phyloP scores from a whole-genome alignment of 176 grass and related monocot species.

The Coix lacrymajobi region DNA sequence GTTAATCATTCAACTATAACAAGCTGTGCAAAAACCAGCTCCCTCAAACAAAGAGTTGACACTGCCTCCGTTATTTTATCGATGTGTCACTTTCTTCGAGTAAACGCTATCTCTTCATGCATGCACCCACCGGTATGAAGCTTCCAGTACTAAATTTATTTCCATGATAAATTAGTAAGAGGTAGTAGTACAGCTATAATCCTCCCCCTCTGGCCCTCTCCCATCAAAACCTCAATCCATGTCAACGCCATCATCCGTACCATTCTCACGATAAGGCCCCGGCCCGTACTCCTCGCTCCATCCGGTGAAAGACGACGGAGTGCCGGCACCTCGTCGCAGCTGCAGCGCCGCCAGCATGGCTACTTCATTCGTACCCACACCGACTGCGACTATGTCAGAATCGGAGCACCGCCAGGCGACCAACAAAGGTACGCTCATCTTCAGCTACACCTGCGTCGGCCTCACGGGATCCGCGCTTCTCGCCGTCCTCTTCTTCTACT shows the following conservation, averaged over 20 bases:
- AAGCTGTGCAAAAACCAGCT: not conserved
- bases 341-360: constrained; percentile 13
- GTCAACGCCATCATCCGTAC: constrained; percentile 5
- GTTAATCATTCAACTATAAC: not conserved
- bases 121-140: not conserved
- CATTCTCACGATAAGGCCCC: not conserved
- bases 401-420: not conserved
- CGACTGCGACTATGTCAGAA: not conserved
- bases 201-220: not conserved
- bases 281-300: not conserved
- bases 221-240: not conserved
- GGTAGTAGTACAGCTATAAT: not conserved
- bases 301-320: not conserved
- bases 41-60: not conserved
- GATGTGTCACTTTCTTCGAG: not conserved
- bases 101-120: not conserved
- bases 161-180: not conserved
- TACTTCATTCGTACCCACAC: not conserved
- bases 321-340: not conserved
- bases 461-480: constrained; percentile 14
- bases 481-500: constrained; percentile 24
- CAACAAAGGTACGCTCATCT: constrained; percentile 13
- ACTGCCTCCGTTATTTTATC: not conserved
- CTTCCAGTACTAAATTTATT: not conserved
- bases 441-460: constrained; percentile 41